These are phyloP conservation scores for Metschnikowia cerradonensis DNA, from an alignment of 805 yeast species.

Conservation along the genomic window DNA sequence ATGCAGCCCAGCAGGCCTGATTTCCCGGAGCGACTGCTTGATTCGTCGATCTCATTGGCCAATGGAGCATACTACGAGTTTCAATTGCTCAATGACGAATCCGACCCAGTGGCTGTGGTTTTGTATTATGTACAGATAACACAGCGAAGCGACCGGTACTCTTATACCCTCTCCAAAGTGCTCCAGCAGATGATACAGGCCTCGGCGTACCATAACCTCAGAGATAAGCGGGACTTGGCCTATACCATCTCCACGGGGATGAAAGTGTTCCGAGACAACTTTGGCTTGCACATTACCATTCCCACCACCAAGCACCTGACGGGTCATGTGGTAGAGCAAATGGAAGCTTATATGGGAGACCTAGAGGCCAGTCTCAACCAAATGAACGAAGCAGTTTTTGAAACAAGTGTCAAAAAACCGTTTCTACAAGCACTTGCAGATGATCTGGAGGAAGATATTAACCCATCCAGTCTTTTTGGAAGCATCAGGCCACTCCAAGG, in stretches of 20 bases:
- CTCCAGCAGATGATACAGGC: slow-evolving; percentile 45
- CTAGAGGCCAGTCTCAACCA: slow-evolving; percentile 34
- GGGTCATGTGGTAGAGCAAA: slow-evolving; percentile 36
- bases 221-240: slow-evolving; percentile 58
- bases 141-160: slow-evolving; percentile 28
- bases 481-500: slow-evolving; percentile 23
- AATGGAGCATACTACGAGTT: background rate
- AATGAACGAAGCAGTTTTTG: slow-evolving; percentile 31
- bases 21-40: background rate
- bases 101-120: slow-evolving; percentile 27
- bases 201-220: slow-evolving; percentile 42
- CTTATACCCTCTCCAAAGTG: slow-evolving; percentile 42
- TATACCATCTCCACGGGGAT: slow-evolving; percentile 59
- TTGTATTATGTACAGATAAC: slow-evolving; percentile 59
- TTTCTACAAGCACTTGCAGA: slow-evolving; percentile 26
- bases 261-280: slow-evolving; percentile 45
- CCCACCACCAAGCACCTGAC: slow-evolving; percentile 50
- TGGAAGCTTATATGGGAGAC: slow-evolving; percentile 44
- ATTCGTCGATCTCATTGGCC: background rate
- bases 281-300: slow-evolving; percentile 56
- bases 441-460: slow-evolving; percentile 1
- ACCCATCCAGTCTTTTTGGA: slow-evolving; percentile 22
- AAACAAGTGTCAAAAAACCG: slow-evolving; percentile 17
- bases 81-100: background rate
- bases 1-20: background rate